These are phyloP conservation scores for Colletotrichum caudatum DNA, from an alignment of 2,329 filamentous ascomycete species.

Conservation along the genomic window DNA sequence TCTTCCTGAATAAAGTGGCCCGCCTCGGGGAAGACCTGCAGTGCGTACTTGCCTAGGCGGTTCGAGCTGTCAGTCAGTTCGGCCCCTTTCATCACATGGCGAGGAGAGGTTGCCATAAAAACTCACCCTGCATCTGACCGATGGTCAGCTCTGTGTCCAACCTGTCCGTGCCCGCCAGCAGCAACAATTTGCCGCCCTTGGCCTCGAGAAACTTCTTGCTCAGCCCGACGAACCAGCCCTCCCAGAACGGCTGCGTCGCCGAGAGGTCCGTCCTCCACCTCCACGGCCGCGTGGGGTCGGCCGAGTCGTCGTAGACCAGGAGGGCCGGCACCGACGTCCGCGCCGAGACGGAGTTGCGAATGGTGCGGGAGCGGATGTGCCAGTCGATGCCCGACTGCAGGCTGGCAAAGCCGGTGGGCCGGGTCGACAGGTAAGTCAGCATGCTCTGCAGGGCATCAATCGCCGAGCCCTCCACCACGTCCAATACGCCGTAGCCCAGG, in stretches of 20 bases:
- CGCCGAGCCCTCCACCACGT: slow-evolving; percentile 95
- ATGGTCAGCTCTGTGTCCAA: slow-evolving; percentile 94
- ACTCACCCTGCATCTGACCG: slow-evolving; percentile 92
- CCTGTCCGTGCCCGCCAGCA: slow-evolving; percentile 90
- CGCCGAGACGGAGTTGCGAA: slow-evolving; percentile 86
- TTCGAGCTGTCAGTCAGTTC: slow-evolving; percentile 23
- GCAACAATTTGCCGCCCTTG: slow-evolving; percentile 83
- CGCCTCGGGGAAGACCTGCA: slow-evolving; percentile 94
- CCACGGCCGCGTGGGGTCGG: slow-evolving; percentile 66
- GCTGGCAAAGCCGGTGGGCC: slow-evolving; percentile 82
- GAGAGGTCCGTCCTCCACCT: slow-evolving; percentile 88
- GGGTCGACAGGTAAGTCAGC: slow-evolving; percentile 88
- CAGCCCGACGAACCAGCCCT: slow-evolving; percentile 90
- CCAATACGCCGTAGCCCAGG: slow-evolving; percentile 88
- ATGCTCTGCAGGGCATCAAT: slow-evolving; percentile 96
- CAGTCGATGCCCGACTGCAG: slow-evolving; percentile 88
- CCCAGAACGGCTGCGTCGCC: slow-evolving; percentile 91
- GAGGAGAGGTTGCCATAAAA: slow-evolving; percentile 28
- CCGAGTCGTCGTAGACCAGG: slow-evolving; percentile 63
- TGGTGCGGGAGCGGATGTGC: slow-evolving; percentile 90
- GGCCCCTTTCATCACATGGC: background rate
- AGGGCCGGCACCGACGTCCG: slow-evolving; percentile 88
- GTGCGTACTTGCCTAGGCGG: slow-evolving; percentile 83
- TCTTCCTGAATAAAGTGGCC: slow-evolving; percentile 99
- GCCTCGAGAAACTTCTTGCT: slow-evolving; percentile 88